Base-by-base conservation (phyloP, 805 yeast species). In the Danielia oregonensis region DNA sequence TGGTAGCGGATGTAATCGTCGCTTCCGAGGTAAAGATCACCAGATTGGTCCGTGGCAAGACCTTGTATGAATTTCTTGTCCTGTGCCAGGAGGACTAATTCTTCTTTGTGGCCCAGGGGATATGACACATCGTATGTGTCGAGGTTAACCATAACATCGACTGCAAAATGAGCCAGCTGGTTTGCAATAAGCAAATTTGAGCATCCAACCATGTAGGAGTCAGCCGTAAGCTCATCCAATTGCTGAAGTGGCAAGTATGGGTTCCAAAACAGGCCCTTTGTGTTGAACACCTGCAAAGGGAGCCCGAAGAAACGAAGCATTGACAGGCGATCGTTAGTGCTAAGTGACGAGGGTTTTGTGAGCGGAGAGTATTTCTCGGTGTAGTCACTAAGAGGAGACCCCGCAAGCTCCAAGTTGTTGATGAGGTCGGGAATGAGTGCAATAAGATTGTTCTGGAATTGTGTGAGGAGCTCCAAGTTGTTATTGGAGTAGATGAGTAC, bases 201-300 rank as follows among this genome's bases (percentile, higher is more conserved):
- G 26, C 94, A 81, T 1, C 98, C 98, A 31, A 86, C 74, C 52
- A 86, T 63, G 46, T 78, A 93, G 53, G 79, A 78, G 23, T 71
- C 63, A 0, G 89, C 73, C 32, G 70, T 73, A 33, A 93, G 65
- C 46, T 84, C 88, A 33, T 83, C 84, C 36, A 91, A 64, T 53
- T 91, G 97, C 57, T 91, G 98, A 36, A 93, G 64, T 0, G 97
- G 95, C n/a, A 89, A 71, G 60, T 91, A 93, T 2, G 98, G 97
- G 47, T 83, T 82, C 70, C 94, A 89, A 40, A 91, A 71, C 1
- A 94, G 88, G 28, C 94, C 94, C 46, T 77, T 75, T 6, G 72
- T 67, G 32, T 87, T 87, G 59, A 93, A 93, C 1, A 88, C 58
- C 48, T 83, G 89, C 32, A 93, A 64, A 0, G 98, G 98, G 21